Evolutionary conservation across 2,329 filamentous ascomycete species (phyloP).

Genomic region (Cercospora brassicicola): DNA sequence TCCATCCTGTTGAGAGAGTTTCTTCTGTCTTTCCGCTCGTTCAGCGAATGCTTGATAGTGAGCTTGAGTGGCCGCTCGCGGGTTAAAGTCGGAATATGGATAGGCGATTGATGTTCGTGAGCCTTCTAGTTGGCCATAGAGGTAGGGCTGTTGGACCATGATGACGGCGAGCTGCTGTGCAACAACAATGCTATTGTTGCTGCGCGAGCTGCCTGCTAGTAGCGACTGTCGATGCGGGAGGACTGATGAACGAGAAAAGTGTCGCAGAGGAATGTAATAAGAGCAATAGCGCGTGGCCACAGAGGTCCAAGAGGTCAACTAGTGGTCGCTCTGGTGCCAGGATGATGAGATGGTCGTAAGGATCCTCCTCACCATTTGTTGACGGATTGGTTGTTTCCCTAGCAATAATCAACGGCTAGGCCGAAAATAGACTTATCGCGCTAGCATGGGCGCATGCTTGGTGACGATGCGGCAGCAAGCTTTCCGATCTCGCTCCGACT

Average conservation of each 20-base stretch:
- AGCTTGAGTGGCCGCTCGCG: slow-evolving; percentile 78
- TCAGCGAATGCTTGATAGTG: slow-evolving; percentile 59
- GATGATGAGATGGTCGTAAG: slow-evolving; percentile 1
- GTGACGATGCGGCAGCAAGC: slow-evolving; percentile 4
- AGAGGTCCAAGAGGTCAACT: slow-evolving; percentile 1
- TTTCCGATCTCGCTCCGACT: background rate
- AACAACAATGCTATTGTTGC: slow-evolving; percentile 16
- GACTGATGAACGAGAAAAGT: background rate
- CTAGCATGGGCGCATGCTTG: background rate
- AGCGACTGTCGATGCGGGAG: slow-evolving; percentile 10
- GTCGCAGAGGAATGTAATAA: slow-evolving; percentile 11
- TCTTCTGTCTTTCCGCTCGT: slow-evolving; percentile 53
- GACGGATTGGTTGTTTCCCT: background rate
- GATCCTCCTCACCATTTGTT: slow-evolving; percentile 4
- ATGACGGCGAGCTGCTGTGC: slow-evolving; percentile 10
- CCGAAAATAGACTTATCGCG: background rate
- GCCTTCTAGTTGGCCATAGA: slow-evolving; percentile 60
- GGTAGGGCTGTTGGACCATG: slow-evolving; percentile 60
- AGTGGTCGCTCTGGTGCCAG: slow-evolving; percentile 5
- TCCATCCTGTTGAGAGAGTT: slow-evolving; percentile 66
- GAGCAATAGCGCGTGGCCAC: background rate
- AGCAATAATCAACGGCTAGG: background rate
- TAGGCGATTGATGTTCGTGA: slow-evolving; percentile 53
- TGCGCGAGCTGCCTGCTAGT: slow-evolving; percentile 12
- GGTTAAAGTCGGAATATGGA: slow-evolving; percentile 68